Evolutionary conservation across 306 rosid species (phyloP), one percentile per base, ranked within the genome.

Genomic region (Begonia peltatifolia): DNA sequence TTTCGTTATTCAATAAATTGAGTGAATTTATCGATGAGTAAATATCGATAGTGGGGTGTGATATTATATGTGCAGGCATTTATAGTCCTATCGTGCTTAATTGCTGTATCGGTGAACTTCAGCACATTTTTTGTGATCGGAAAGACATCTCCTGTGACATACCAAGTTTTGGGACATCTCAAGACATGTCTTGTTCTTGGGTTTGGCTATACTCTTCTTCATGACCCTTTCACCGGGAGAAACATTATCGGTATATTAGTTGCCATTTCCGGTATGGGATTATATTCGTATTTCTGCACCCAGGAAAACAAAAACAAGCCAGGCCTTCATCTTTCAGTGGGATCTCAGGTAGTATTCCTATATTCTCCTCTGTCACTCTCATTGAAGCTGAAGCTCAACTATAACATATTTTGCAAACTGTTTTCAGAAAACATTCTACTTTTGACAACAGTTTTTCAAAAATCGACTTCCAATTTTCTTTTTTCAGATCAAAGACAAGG

Each of bases 71-170:
- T 66, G 69, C 76, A 90, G 97, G 79, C 71, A 25, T 86, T 90
- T 70, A 85, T 90, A 65, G 52, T 90, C 59, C 63, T 90, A n/a
- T 90, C 99, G 0, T 90, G 99, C 80, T 51, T 90, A 58, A 90
- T 90, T 50, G 80, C 99, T 2, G 99, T 90, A 14, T 76, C 94
- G 1, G 99, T 90, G 71, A 90, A 90, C 87, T 90, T 90, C 42
- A 90, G 99, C 75, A 90, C 99, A 0, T 90, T 90, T 55, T 61
- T 90, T 61, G 99, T 90, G 14, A 90, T 90, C 41, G 99, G 99
- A 4, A 90, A 90, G 78, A 90, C 99, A 64, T 90, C 99, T 7
- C 99, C 99, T 0, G 99, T 90, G 22, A 90, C 99, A 5, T 90
- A 90, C 58, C 99, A 90, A 78, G 99, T 90, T 47, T 56, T 90